phyloP scores from a whole-genome alignment of 768 basidiomycete genomes.

The Scleroderma bovista region DNA sequence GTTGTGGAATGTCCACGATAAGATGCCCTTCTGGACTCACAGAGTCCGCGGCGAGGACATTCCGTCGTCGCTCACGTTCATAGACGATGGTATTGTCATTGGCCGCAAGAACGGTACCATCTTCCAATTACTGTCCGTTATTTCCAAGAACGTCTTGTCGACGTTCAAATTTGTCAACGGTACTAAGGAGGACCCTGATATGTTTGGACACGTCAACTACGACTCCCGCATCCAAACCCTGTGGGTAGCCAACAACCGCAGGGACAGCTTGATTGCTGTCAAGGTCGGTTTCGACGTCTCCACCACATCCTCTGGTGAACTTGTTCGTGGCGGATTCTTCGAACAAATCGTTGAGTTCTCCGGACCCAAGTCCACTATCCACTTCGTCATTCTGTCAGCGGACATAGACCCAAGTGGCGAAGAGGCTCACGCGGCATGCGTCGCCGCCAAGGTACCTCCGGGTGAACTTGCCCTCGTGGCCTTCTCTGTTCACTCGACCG shows the following conservation, averaged over 20 bases:
- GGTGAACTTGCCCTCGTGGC: conserved; percentile 79
- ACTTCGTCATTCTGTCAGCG: conserved; percentile 82
- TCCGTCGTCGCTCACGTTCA: conserved; percentile 80
- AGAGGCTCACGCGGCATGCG: conserved; percentile 78
- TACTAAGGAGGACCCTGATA: conserved; percentile 65
- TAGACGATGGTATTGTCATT: conserved; percentile 80
- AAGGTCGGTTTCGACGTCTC: conserved; percentile 63
- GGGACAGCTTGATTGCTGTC: conserved; percentile 79
- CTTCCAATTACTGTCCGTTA: conserved; percentile 76
- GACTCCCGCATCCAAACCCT: conserved; percentile 81
- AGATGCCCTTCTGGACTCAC: conserved; percentile 67
- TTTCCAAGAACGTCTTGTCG: conserved; percentile 67
- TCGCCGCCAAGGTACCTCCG: conserved; percentile 72
- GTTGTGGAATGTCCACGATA: conserved; percentile 78
- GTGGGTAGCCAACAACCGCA: conserved; percentile 82
- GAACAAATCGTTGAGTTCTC: conserved; percentile 82
- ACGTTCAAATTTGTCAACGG: conserved; percentile 76
- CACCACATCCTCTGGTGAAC: conserved; percentile 53
- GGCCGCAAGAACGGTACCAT: conserved; percentile 82
- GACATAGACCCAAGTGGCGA: conserved; percentile 80
- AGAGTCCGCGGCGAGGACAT: conserved; percentile 74
- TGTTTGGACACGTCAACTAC: conserved; percentile 86
- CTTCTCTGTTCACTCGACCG: conserved; percentile 85
- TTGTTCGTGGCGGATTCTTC: conserved; percentile 58
- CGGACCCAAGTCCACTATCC: conserved; percentile 81